Conservation (phyloP, 306 rosid species). For the Vicia sativa region DNA sequence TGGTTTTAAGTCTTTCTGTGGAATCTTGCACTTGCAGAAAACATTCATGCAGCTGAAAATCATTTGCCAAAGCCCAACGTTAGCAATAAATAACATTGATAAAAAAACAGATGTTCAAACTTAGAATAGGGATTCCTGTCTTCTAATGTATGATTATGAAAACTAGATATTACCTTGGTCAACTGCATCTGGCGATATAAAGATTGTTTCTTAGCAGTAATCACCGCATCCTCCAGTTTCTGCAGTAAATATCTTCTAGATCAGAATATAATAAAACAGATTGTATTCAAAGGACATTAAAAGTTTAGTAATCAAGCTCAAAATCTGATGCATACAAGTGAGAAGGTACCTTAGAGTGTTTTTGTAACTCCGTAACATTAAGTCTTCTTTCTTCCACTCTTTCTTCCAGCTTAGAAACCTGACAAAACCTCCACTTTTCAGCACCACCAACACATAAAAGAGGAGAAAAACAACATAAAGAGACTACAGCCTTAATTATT, state of each 20-base stretch:
- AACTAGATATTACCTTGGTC: slow-evolving; percentile 62
- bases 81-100: slow-evolving; percentile 32
- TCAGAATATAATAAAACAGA: slow-evolving; percentile 30
- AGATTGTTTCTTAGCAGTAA: slow-evolving; percentile 72
- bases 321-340: slow-evolving; percentile 24
- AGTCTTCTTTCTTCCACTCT: slow-evolving; percentile 49
- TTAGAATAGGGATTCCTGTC: slow-evolving; percentile 11
- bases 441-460: slow-evolving; percentile 30
- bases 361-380: slow-evolving; percentile 61
- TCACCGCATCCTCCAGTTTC: slow-evolving; percentile 90
- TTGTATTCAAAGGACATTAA: slow-evolving; percentile 5
- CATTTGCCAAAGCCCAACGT: slow-evolving; percentile 36
- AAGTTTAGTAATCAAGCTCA: slow-evolving; percentile 20
- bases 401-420: slow-evolving; percentile 66
- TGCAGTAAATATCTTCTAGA: slow-evolving; percentile 46
- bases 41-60: slow-evolving; percentile 74
- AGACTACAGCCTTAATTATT: slow-evolving; percentile 9
- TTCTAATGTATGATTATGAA: slow-evolving; percentile 6
- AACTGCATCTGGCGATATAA: slow-evolving; percentile 64
- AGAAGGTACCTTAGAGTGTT: slow-evolving; percentile 62
- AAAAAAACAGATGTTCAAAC: slow-evolving; percentile 5
- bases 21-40: slow-evolving; percentile 61
- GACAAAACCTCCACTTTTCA: slow-evolving; percentile 40
- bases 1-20: slow-evolving; percentile 60
- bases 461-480: slow-evolving; percentile 26